Percentiles rank a stretch among this genome's conserved stretches.
Evolutionary conservation across 257 asterid species (phyloP).

Genomic region (Nicotiana sylvestris): DNA sequence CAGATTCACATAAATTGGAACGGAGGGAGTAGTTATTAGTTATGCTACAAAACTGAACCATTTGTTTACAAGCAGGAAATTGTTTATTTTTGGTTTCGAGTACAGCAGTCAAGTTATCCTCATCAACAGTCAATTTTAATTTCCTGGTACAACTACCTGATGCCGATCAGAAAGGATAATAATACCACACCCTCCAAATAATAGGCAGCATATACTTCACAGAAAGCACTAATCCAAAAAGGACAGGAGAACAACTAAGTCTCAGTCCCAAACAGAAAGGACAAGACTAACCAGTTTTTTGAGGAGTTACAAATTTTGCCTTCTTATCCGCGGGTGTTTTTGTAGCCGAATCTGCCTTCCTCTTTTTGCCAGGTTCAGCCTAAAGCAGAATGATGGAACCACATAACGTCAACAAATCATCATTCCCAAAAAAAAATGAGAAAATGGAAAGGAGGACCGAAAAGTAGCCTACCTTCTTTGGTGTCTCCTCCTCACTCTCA

Average conservation of each 20-base stretch:
- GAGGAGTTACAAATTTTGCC: constrained; percentile 72
- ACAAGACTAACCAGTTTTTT: constrained; percentile 58
- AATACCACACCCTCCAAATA: background rate
- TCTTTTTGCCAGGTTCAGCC: constrained; percentile 58
- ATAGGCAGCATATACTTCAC: background rate
- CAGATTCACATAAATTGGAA: no score
- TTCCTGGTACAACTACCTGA: background rate
- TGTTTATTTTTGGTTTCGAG: background rate
- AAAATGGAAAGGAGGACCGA: background rate
- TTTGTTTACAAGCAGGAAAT: background rate
- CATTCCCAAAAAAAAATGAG: background rate
- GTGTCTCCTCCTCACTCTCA: constrained; percentile 76
- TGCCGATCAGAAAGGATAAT: background rate
- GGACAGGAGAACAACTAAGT: no score
- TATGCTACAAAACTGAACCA: background rate
- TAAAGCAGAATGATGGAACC: constrained; percentile 4
- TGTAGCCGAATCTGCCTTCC: constrained; percentile 41
- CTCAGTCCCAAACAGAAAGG: background rate
- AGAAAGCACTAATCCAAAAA: background rate
- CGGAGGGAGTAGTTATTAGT: no score
- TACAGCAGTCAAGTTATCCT: background rate
- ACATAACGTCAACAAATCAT: background rate
- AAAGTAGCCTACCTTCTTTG: constrained; percentile 52
- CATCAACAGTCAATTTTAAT: background rate
- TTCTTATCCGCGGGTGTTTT: constrained; percentile 71